Base-by-base conservation (phyloP, 2,329 filamentous ascomycete genomes). In the Beauveria scarabaeidicola region DNA sequence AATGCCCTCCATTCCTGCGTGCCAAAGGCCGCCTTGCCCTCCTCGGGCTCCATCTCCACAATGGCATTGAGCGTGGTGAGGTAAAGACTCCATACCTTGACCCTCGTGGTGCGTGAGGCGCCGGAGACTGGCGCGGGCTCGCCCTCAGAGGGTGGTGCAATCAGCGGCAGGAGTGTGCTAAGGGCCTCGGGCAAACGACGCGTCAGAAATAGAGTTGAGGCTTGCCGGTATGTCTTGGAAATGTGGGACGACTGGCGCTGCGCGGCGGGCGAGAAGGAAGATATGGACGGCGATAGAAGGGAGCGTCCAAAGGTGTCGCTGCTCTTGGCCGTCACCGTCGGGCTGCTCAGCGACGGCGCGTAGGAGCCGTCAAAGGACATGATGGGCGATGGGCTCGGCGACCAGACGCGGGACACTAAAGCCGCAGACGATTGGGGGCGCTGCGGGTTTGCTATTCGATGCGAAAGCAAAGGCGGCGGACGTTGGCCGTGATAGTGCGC, bases 1-100 rank as follows among this genome's bases (percentile, higher is more conserved):
- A 97, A 77, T 13, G 83, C 77, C 71, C 90, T 87, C 90, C 92
- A 99, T 70, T 90, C 87, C 68, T 89, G 85, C 56, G 85, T 86
- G 3, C 94, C 94, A 75, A 97, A 96, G 13, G 87, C 83, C 55
- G 87, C 84, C 76, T 94, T 96, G 53, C 93, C 94, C 72, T 97
- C 92, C 65, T 96, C 90, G 1, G 89, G 81, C 59, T 91, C 91
- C 69, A 97, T 79, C 69, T 97, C 93, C 40, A 96, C 79, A 64
- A 97, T 88, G 43, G 91, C 89, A 75, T 97, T 96, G 63, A 97
- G 79, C 54, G 97, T 88, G 19, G 92, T 96, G 64, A 97, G 82
- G 72, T 97, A 99, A 68, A 99, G 81, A 73, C 91, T 96, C 94
- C 94, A 99, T 64, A 97, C 88, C 74, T 97, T 99, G 72, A 96